Evolutionary conservation across 1,139 yeast genomes (phyloP).

Genomic region (Geotrichum aggregatum): DNA sequence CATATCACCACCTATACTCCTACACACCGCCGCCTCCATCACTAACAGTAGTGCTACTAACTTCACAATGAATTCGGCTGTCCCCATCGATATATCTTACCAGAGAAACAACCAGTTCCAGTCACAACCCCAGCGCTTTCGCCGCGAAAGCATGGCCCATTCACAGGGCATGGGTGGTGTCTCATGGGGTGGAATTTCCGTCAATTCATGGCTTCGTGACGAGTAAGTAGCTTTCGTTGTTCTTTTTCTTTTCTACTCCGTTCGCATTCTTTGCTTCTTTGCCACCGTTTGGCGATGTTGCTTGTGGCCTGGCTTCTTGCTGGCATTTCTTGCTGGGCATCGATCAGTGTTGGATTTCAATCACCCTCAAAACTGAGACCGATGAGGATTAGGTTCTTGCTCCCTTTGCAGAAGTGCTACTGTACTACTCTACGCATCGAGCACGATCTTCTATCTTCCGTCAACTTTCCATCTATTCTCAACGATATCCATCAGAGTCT

Average conservation of each 20-base stretch:
- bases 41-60: neutral
- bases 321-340: too few relatives aligned
- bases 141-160: slow-evolving; percentile 90
- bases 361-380: too few relatives aligned
- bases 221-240: slow-evolving; percentile 52
- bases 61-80: slow-evolving; percentile 35
- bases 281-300: too few relatives aligned
- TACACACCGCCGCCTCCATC: neutral
- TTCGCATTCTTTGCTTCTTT: slow-evolving; percentile 25
- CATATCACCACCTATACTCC: neutral
- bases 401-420: too few relatives aligned
- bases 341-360: too few relatives aligned
- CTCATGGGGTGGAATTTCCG: slow-evolving; percentile 81
- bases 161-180: slow-evolving; percentile 97
- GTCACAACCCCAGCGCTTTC: slow-evolving; percentile 37
- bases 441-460: neutral
- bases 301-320: too few relatives aligned
- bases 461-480: neutral
- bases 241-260: neutral
- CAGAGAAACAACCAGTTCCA: slow-evolving; percentile 30
- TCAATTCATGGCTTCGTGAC: slow-evolving; percentile 93
- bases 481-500: neutral
- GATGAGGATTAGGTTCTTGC: too few relatives aligned
- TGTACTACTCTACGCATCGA: too few relatives aligned
- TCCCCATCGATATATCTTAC: slow-evolving; percentile 43